phyloP scores from a whole-genome alignment of 108 stramenopile genomes.

The Nitzschia sp. region DNA sequence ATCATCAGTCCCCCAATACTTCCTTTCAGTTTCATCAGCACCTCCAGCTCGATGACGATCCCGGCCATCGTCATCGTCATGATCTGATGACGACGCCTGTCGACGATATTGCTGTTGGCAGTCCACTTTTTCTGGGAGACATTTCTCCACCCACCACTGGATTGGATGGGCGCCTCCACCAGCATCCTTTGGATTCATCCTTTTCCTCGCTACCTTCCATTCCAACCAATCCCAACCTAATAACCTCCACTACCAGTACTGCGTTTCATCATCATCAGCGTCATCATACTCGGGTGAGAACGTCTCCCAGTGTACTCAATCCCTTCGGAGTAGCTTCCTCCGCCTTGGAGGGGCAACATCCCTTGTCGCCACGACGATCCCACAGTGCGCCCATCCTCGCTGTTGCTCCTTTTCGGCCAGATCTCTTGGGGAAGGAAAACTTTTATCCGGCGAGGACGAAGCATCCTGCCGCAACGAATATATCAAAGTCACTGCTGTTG shows the following conservation, averaged over 20 bases:
- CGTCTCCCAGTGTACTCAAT: no score
- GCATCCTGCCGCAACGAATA: no score
- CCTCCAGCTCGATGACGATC: no score
- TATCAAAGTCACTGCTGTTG: not conserved
- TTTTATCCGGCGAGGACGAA: not conserved
- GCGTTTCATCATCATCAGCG: not conserved
- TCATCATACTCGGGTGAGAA: not conserved
- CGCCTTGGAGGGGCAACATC: not conserved
- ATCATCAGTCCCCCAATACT: constrained; percentile 1
- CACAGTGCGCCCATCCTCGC: not conserved
- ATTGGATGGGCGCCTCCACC: not conserved
- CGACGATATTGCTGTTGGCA: not conserved
- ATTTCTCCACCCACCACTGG: not conserved
- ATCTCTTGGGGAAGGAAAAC: not conserved
- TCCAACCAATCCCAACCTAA: no score
- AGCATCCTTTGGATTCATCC: not conserved
- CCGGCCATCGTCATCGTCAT: not conserved
- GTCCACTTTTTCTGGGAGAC: not conserved
- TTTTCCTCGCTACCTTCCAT: not conserved
- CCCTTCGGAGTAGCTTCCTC: no score
- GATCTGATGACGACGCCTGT: not conserved
- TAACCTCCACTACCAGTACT: not conserved
- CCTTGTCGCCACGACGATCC: constrained; percentile 1
- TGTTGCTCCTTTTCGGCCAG: not conserved
- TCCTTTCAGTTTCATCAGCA: constrained; percentile 7